Percentiles rank a stretch among this genome's conserved stretches.
Conservation (phyloP, 1,284 basidiomycete genomes). For the Cryptococcus sp. region DNA sequence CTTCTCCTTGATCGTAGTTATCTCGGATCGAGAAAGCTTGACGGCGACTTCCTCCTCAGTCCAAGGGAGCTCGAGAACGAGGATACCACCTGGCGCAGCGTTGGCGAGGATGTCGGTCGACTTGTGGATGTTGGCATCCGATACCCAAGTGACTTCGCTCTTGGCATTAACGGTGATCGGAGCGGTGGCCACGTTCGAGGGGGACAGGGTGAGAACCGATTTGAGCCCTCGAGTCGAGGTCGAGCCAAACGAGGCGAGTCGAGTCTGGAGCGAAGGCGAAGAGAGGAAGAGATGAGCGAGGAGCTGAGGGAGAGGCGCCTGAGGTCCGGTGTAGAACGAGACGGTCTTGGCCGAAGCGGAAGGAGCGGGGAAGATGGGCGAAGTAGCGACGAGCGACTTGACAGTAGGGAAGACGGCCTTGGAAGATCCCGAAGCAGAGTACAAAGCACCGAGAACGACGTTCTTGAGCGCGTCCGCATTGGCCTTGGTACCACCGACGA, state of each 20-base stretch:
- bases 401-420: conserved; percentile 37
- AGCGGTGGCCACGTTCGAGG: conserved; percentile 12
- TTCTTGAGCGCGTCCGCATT: conserved; percentile 42
- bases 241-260: conserved; percentile 41
- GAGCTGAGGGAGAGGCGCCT: conserved; percentile 42
- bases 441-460: conserved; percentile 35
- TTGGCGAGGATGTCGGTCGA: conserved; percentile 36
- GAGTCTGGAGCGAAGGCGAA: conserved; percentile 39
- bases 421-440: conserved; percentile 40
- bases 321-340: conserved; percentile 46
- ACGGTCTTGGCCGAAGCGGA: conserved; percentile 41
- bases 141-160: conserved; percentile 44
- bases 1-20: conserved; percentile 41
- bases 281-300: conserved; percentile 46
- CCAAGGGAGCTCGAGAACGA: conserved; percentile 47
- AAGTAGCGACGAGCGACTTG: conserved; percentile 34
- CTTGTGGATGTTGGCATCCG: conserved; percentile 46
- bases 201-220: conserved; percentile 42
- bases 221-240: conserved; percentile 43
- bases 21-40: conserved; percentile 43
- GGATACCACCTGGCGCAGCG: conserved; percentile 38
- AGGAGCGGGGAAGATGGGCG: conserved; percentile 15
- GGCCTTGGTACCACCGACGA: conserved; percentile 33
- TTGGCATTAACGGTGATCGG: conserved; percentile 19
- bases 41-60: conserved; percentile 42